These are phyloP conservation scores for Cardamine chenopodiifolia DNA, from an alignment of 345 rosid species.

Conservation along the genomic window DNA sequence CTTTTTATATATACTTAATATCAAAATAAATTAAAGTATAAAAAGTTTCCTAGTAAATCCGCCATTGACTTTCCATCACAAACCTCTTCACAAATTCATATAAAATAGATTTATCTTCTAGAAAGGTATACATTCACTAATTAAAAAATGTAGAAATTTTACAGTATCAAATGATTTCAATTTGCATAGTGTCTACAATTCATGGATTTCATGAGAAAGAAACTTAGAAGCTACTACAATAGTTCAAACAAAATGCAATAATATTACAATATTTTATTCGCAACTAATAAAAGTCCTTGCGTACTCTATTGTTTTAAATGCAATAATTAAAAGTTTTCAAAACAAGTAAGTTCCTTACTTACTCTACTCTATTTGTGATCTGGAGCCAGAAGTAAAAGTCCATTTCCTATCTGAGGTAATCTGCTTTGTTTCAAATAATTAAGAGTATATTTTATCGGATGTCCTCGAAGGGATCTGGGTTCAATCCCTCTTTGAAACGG, in stretches of 20 bases:
- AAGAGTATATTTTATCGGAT: no score
- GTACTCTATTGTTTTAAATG: not conserved
- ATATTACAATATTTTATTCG: not conserved
- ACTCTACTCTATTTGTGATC: not conserved
- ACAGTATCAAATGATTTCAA: slow-evolving; percentile 22
- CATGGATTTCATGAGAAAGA: slow-evolving; percentile 12
- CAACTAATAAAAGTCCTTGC: not conserved
- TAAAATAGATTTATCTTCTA: not conserved
- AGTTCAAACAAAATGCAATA: slow-evolving; percentile 12
- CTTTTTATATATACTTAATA: not conserved
- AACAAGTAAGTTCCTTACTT: no score
- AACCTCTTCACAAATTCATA: not conserved
- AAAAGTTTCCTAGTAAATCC: not conserved
- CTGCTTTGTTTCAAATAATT: no score
- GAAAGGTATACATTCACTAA: not conserved
- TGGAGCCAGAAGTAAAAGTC: not conserved
- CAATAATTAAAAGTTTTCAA: not conserved
- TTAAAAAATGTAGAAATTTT: not conserved
- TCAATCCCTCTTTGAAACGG: no score
- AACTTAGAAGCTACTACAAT: slow-evolving; percentile 38
- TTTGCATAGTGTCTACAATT: slow-evolving; percentile 11
- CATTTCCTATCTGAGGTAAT: no score
- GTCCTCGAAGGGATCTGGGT: no score
- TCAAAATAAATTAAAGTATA: not conserved
- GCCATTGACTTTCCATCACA: not conserved